These are phyloP conservation scores for Candida railenensis DNA, from an alignment of 805 yeast genomes.

Conservation along the genomic window DNA sequence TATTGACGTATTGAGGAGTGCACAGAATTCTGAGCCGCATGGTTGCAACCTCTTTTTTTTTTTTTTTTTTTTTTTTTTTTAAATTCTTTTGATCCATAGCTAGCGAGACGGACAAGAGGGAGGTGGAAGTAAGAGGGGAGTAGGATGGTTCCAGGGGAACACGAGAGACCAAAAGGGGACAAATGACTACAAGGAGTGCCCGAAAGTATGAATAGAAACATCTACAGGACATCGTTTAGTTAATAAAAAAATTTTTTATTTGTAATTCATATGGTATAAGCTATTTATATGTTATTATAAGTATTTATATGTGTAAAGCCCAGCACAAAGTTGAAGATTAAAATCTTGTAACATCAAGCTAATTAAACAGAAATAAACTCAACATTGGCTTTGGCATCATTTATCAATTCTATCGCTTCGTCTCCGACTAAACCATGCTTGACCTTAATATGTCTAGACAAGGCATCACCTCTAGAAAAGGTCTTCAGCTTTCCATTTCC, in stretches of 20 bases:
- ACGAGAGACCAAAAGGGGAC: too few relatives aligned
- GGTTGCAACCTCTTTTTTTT: neutral
- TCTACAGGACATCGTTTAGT: neutral
- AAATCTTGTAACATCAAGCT: too few relatives aligned
- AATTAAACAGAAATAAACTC: constrained; percentile 48
- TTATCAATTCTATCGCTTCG: constrained; percentile 69
- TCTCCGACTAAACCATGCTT: constrained; percentile 74
- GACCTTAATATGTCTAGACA: constrained; percentile 58
- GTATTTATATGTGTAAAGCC: too few relatives aligned
- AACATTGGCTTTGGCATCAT: constrained; percentile 74
- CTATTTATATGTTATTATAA: neutral
- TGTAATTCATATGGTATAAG: neutral
- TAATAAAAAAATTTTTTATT: neutral
- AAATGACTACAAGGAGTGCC: too few relatives aligned
- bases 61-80: neutral
- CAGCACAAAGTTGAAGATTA: too few relatives aligned
- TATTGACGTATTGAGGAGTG: neutral
- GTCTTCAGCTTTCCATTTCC: constrained; percentile 51
- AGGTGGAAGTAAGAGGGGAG: too few relatives aligned
- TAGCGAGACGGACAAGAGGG: neutral
- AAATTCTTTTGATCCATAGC: neutral
- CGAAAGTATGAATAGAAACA: too few relatives aligned
- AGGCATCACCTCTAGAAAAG: constrained; percentile 47
- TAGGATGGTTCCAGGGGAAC: too few relatives aligned
- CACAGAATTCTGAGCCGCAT: neutral